Evolutionary conservation across 1,139 yeast species (phyloP).

Genomic region (Geotrichum cucujoidarum): DNA sequence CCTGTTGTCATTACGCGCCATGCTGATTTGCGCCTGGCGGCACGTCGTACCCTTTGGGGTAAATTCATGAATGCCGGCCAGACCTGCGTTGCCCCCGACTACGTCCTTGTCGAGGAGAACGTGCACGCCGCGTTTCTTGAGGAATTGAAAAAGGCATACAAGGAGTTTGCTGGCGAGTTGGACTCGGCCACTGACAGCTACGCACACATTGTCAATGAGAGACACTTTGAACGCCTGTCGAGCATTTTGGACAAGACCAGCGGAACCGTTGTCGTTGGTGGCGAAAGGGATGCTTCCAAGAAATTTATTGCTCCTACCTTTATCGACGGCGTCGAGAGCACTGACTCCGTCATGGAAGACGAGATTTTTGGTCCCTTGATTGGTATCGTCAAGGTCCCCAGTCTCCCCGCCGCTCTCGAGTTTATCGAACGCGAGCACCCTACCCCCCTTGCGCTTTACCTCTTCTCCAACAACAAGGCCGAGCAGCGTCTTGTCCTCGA

Average conservation of each 20-base stretch:
- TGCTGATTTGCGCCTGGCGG: slow-evolving; percentile 45
- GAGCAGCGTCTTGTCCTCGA: slow-evolving; percentile 51
- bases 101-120: slow-evolving; percentile 58
- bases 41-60: slow-evolving; percentile 72
- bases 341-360: slow-evolving; percentile 66
- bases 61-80: slow-evolving; percentile 82
- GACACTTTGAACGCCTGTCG: slow-evolving; percentile 51
- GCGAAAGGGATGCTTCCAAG: slow-evolving; percentile 41
- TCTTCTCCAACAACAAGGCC: slow-evolving; percentile 54
- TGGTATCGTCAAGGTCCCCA: slow-evolving; percentile 59
- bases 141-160: slow-evolving; percentile 43
- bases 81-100: slow-evolving; percentile 87
- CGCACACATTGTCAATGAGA: slow-evolving; percentile 61
- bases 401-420: slow-evolving; percentile 49
- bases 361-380: slow-evolving; percentile 86
- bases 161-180: slow-evolving; percentile 43
- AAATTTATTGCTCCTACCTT: slow-evolving; percentile 72
- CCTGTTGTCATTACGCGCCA: slow-evolving; percentile 68
- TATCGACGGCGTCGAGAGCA: slow-evolving; percentile 54
- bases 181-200: slow-evolving; percentile 35
- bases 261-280: slow-evolving; percentile 58
- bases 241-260: slow-evolving; percentile 47
- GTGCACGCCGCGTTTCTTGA: slow-evolving; percentile 51
- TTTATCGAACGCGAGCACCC: slow-evolving; percentile 54
- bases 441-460: slow-evolving; percentile 82